Evolutionary conservation across 2,329 filamentous ascomycete genomes (phyloP).

Genomic region (Setomelanomma holmii): DNA sequence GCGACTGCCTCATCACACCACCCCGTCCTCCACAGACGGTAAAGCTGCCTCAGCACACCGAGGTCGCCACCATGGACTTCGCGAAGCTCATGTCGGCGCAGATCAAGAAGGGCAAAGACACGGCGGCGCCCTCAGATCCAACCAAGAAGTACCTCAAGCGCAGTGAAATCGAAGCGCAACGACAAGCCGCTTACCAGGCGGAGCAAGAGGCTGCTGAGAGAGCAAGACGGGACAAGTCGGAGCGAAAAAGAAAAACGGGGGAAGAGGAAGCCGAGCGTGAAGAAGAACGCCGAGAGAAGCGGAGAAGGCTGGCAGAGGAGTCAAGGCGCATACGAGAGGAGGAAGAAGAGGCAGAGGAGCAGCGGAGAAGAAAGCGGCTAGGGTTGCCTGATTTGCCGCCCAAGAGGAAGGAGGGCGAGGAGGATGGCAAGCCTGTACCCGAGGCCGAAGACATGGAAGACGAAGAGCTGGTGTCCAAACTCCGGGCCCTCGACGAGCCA

Average conservation of each 20-base stretch:
- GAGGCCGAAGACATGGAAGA: constrained; percentile 71
- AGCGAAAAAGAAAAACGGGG: constrained; percentile 86
- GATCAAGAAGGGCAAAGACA: constrained; percentile 79
- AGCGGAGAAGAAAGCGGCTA: constrained; percentile 73
- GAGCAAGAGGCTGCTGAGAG: constrained; percentile 79
- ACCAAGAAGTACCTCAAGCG: constrained; percentile 79
- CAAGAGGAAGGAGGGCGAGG: constrained; percentile 57
- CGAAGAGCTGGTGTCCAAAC: constrained; percentile 70
- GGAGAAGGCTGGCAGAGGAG: constrained; percentile 80
- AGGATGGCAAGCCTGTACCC: constrained; percentile 47
- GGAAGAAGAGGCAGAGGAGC: constrained; percentile 76
- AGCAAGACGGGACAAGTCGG: constrained; percentile 72
- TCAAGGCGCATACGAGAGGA: constrained; percentile 73
- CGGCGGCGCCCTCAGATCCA: constrained; percentile 43
- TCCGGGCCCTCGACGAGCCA: constrained; percentile 78
- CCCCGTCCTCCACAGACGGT: background rate
- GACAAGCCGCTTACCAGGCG: constrained; percentile 78
- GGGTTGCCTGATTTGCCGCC: constrained; percentile 77
- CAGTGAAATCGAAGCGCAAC: constrained; percentile 83
- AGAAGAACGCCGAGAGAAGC: constrained; percentile 79
- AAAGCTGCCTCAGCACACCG: background rate
- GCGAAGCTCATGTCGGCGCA: constrained; percentile 91
- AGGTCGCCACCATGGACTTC: constrained; percentile 78
- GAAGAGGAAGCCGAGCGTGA: constrained; percentile 80
- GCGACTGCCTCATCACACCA: background rate